Conservation (phyloP, 2,329 filamentous ascomycete genomes). For the Colletotrichum lentis region DNA sequence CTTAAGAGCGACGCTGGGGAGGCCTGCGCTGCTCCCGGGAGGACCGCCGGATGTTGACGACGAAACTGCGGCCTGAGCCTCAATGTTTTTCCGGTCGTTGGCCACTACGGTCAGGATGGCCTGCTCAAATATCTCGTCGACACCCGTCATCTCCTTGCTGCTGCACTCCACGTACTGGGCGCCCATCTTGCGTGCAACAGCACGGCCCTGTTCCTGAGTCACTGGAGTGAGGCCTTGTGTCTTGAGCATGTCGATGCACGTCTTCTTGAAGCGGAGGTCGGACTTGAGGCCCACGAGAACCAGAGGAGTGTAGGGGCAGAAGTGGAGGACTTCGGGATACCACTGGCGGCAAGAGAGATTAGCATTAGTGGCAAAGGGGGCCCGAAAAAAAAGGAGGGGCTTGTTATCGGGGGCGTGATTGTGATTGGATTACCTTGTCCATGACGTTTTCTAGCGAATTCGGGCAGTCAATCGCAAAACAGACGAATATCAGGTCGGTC, state of each 20-base stretch:
- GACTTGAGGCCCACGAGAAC: conserved; percentile 97
- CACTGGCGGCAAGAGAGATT: conserved; percentile 66
- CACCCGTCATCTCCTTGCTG: conserved; percentile 94
- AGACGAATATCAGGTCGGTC: conserved; percentile 97
- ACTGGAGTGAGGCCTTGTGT: conserved; percentile 96
- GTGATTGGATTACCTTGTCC: conserved; percentile 79
- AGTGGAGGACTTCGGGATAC: conserved; percentile 99
- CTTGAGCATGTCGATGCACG: conserved; percentile 98
- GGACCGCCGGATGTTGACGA: conserved; percentile 48
- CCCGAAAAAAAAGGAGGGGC: conserved; percentile 21
- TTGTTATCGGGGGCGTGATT: conserved; percentile 13
- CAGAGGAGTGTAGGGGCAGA: conserved; percentile 96
- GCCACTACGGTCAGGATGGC: conserved; percentile 91
- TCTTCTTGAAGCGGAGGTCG: conserved; percentile 92
- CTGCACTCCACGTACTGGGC: conserved; percentile 98
- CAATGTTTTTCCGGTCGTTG: conserved; percentile 74
- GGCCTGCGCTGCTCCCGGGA: conserved; percentile 45
- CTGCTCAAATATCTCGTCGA: conserved; percentile 94
- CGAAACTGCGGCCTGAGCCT: conserved; percentile 55
- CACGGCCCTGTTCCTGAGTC: conserved; percentile 86
- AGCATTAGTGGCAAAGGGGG: conserved; percentile 42
- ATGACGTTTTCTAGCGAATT: conserved; percentile 98
- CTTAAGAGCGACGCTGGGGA: conserved; percentile 63
- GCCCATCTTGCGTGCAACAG: conserved; percentile 91
- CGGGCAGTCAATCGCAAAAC: conserved; percentile 98